Percentiles rank a stretch among this genome's conserved stretches.
Evolutionary conservation across 2,329 filamentous ascomycete genomes (phyloP).

Genomic region (Neoscytalidium dimidiatum): DNA sequence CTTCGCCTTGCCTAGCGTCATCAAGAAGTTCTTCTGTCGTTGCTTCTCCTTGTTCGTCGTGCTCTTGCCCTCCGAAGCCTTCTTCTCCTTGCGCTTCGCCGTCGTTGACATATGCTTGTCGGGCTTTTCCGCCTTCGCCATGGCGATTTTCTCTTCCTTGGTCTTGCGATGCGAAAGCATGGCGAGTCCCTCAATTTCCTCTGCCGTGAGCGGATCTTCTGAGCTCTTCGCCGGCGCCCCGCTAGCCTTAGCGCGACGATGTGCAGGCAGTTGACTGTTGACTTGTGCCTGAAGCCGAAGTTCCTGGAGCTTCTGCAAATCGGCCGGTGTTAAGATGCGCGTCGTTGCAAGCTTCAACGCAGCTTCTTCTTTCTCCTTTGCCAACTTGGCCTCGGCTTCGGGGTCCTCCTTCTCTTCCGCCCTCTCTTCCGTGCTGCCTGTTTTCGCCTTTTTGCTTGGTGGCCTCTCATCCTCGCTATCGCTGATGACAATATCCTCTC

Average conservation of each 20-base stretch:
- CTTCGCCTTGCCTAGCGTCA: slow-evolving; percentile 97
- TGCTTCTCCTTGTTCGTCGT: slow-evolving; percentile 97
- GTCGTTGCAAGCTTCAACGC: slow-evolving; percentile 81
- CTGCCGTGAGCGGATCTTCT: slow-evolving; percentile 87
- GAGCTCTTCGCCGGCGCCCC: slow-evolving; percentile 62
- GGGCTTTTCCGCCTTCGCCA: slow-evolving; percentile 80
- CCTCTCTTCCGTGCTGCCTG: slow-evolving; percentile 45
- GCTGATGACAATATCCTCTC: slow-evolving; percentile 71
- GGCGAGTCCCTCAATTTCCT: slow-evolving; percentile 86
- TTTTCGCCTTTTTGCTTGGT: slow-evolving; percentile 65
- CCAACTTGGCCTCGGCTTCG: slow-evolving; percentile 40
- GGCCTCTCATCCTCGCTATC: slow-evolving; percentile 74
- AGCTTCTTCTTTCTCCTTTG: slow-evolving; percentile 37
- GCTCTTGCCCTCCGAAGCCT: slow-evolving; percentile 87
- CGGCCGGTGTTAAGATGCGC: slow-evolving; percentile 90
- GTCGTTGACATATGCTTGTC: slow-evolving; percentile 84
- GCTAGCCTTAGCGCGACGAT: slow-evolving; percentile 40
- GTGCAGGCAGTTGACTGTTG: slow-evolving; percentile 59
- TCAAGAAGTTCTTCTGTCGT: slow-evolving; percentile 96
- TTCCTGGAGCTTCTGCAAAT: slow-evolving; percentile 91
- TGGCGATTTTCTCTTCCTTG: slow-evolving; percentile 84
- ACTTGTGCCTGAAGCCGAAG: slow-evolving; percentile 74
- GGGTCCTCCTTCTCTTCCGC: slow-evolving; percentile 37
- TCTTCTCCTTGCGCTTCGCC: slow-evolving; percentile 82
- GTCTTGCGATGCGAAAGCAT: slow-evolving; percentile 76